Percentiles rank a stretch among this genome's conserved stretches.
These are phyloP conservation scores for Trichoderma arundinaceum DNA, from an alignment of 2,329 filamentous ascomycete genomes.

Conservation along the genomic window DNA sequence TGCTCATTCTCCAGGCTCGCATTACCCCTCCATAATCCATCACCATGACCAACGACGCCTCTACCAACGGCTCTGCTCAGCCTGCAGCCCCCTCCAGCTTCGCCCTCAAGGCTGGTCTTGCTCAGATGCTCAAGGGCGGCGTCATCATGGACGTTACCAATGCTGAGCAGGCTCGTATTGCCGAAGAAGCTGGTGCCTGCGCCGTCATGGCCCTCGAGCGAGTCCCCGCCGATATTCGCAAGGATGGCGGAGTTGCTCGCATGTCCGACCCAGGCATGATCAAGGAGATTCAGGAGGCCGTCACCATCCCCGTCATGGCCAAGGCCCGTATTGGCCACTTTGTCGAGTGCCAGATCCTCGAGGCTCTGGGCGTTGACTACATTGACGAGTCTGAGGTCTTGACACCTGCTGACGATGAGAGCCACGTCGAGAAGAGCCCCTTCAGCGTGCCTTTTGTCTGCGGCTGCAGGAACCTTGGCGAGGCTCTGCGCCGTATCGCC, in stretches of 20 bases:
- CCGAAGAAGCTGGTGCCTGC: conserved; percentile 92
- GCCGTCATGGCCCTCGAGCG: conserved; percentile 99
- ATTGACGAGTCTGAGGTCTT: conserved; percentile 98
- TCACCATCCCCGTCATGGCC: conserved; percentile 98
- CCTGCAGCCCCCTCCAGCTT: conserved; percentile 61
- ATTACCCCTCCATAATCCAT: not conserved
- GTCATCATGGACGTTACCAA: conserved; percentile 99
- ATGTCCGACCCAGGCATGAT: conserved; percentile 98
- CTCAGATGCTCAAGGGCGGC: conserved; percentile 98
- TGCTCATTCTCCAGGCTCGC: not conserved
- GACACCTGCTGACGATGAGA: conserved; percentile 86
- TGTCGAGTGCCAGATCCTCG: conserved; percentile 97
- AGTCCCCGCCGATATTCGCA: conserved; percentile 94
- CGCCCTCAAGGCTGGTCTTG: conserved; percentile 91
- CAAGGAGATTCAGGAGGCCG: conserved; percentile 89
- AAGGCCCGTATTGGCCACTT: conserved; percentile 98
- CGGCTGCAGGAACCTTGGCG: conserved; percentile 91
- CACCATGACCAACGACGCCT: conserved; percentile 46
- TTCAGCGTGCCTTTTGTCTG: conserved; percentile 93
- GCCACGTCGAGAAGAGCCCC: conserved; percentile 87
- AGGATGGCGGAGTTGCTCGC: conserved; percentile 88
- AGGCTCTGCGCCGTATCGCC: conserved; percentile 86
- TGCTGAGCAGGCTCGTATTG: conserved; percentile 91
- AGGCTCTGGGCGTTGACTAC: conserved; percentile 94
- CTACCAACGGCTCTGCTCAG: conserved; percentile 39